These are phyloP conservation scores for Eimeria acervulina DNA, from an alignment of 169 alveolate genomes.

Conservation along the genomic window DNA sequence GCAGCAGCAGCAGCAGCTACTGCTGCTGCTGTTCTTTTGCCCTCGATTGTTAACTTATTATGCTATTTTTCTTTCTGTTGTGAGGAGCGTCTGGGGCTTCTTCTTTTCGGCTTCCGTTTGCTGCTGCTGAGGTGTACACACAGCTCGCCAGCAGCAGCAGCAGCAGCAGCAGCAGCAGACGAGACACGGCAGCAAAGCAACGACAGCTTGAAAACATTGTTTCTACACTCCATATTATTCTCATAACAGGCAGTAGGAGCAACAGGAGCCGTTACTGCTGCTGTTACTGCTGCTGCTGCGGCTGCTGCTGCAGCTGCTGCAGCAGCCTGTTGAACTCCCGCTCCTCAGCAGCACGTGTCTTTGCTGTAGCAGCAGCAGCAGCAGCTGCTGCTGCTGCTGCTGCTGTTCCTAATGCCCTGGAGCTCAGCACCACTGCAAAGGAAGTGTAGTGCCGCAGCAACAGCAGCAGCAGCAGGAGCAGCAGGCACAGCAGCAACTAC, in stretches of 20 bases:
- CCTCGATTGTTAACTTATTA: too few species aligned
- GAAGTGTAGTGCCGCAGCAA: background rate
- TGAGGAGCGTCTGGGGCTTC: background rate
- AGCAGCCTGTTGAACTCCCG: too few species aligned
- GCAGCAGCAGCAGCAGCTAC: background rate
- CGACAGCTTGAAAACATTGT: background rate
- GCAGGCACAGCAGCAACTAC: background rate
- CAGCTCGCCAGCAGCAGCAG: conserved; percentile 27
- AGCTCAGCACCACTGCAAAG: background rate
- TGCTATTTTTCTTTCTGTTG: background rate
- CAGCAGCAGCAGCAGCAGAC: background rate
- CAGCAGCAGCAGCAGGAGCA: background rate
- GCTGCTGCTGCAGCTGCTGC: background rate
- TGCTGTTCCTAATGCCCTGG: background rate
- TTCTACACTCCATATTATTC: background rate
- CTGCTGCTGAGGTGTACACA: conserved; percentile 18
- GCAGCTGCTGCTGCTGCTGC: conserved; percentile 22
- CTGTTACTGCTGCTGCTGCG: conserved; percentile 12
- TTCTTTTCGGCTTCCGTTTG: background rate
- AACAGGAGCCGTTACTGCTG: background rate
- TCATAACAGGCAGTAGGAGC: background rate
- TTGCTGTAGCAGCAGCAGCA: conserved; percentile 8
- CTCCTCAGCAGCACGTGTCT: background rate
- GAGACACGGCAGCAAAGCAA: background rate
- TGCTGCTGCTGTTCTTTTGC: background rate